These are phyloP conservation scores for Trichothecium sympodiale DNA, from an alignment of 2,329 filamentous ascomycete species.

Conservation along the genomic window DNA sequence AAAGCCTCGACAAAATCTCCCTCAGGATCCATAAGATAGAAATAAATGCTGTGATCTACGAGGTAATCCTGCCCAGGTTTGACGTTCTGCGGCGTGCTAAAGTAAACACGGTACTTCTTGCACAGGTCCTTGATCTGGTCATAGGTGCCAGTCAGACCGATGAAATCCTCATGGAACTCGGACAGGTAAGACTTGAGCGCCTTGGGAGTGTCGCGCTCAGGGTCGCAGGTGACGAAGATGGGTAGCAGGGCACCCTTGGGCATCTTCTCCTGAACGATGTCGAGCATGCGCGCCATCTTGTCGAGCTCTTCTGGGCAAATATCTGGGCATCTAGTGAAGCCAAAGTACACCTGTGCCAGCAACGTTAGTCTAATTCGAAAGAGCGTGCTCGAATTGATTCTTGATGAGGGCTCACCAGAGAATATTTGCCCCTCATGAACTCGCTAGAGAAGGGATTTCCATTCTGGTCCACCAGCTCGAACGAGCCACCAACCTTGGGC, in stretches of 20 bases:
- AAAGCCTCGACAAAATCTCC: constrained; percentile 97
- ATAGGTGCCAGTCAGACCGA: constrained; percentile 88
- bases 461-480: constrained; percentile 72
- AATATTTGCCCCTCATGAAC: constrained; percentile 79
- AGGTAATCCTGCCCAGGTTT: constrained; percentile 92
- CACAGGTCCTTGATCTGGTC: constrained; percentile 89
- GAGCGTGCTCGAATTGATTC: constrained; percentile 1
- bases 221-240: constrained; percentile 93
- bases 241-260: constrained; percentile 50
- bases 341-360: constrained; percentile 72
- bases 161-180: constrained; percentile 80
- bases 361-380: constrained; percentile 1
- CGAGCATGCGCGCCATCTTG: constrained; percentile 96
- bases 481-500: constrained; percentile 86
- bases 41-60: constrained; percentile 98
- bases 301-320: constrained; percentile 98
- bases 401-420: constrained; percentile 43
- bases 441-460: constrained; percentile 66
- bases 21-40: constrained; percentile 98
- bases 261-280: constrained; percentile 47
- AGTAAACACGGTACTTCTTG: constrained; percentile 95
- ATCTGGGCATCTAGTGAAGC: constrained; percentile 95
- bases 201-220: constrained; percentile 75
- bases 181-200: constrained; percentile 76
- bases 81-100: constrained; percentile 80